phyloP scores from a whole-genome alignment of 2,329 filamentous ascomycete species.

The Trichocomaceae sp. region DNA sequence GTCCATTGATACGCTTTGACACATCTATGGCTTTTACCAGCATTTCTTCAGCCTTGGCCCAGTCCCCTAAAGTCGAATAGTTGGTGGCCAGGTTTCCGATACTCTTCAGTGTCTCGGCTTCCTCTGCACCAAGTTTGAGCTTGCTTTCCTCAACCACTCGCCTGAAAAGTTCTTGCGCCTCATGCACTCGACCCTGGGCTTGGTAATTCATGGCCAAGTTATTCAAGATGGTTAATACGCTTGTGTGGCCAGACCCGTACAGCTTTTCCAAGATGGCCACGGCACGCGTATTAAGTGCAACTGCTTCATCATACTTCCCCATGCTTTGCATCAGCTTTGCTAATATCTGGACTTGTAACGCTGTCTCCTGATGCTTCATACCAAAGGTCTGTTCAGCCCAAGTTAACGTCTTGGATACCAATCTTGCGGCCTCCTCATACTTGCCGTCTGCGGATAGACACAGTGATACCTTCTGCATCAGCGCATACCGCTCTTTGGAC shows the following conservation, averaged over 20 bases:
- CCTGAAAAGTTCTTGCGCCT: slow-evolving; percentile 13
- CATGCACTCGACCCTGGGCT: background rate
- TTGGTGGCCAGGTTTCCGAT: slow-evolving; percentile 14
- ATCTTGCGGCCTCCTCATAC: slow-evolving; percentile 9
- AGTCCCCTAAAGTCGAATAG: background rate
- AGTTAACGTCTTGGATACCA: background rate
- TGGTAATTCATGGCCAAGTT: background rate
- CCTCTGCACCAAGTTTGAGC: slow-evolving; percentile 4
- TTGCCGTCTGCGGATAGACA: slow-evolving; percentile 10
- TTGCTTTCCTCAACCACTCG: slow-evolving; percentile 8
- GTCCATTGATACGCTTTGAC: slow-evolving; percentile 4
- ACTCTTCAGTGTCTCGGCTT: slow-evolving; percentile 16
- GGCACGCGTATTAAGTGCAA: slow-evolving; percentile 15
- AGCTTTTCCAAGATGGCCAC: slow-evolving; percentile 10
- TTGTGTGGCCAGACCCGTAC: slow-evolving; percentile 9
- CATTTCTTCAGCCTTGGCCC: slow-evolving; percentile 17
- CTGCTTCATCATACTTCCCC: slow-evolving; percentile 18
- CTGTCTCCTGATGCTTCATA: background rate
- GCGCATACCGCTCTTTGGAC: background rate
- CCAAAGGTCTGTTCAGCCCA: background rate
- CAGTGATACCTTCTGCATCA: slow-evolving; percentile 6
- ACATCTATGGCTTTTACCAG: slow-evolving; percentile 8
- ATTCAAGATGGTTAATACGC: background rate
- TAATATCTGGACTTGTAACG: background rate
- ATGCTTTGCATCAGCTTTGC: background rate